These are phyloP conservation scores for Podospora didyma DNA, from an alignment of 495 filamentous ascomycete species.

Conservation along the genomic window DNA sequence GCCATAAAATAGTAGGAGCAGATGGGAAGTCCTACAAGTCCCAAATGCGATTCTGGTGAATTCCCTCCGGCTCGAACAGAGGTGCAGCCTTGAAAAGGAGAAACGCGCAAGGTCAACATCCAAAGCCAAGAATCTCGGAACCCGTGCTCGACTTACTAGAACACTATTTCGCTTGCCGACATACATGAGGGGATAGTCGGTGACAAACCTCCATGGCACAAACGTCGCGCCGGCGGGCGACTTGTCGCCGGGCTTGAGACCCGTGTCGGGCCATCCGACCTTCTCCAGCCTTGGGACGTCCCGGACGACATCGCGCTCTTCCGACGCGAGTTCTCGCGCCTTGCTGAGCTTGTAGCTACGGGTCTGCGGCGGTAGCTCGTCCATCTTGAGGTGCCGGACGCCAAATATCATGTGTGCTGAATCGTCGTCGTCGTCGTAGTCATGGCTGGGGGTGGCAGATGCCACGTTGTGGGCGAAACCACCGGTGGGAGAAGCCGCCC, in stretches of 20 bases:
- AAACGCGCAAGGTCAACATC: constrained; percentile 1
- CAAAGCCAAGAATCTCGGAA: neutral
- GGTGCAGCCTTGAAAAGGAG: constrained; percentile 43
- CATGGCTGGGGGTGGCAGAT: neutral
- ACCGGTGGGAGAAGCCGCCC: no score
- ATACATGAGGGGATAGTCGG: constrained; percentile 57
- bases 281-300: constrained; percentile 12
- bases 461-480: neutral
- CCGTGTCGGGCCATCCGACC: constrained; percentile 16
- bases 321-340: constrained; percentile 11
- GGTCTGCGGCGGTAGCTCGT: neutral
- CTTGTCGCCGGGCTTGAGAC: constrained; percentile 24
- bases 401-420: constrained; percentile 18
- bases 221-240: constrained; percentile 37
- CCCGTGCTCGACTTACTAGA: constrained; percentile 28
- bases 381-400: constrained; percentile 8
- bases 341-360: constrained; percentile 19
- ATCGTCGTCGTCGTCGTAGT: constrained; percentile 12
- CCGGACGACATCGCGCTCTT: constrained; percentile 1
- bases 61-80: constrained; percentile 56
- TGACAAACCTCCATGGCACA: constrained; percentile 56
- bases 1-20: neutral
- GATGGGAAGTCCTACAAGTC: constrained; percentile 59
- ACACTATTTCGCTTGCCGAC: constrained; percentile 42
- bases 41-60: constrained; percentile 53